A percentile compares a stretch with the other conserved stretches of the same genome.
These are phyloP conservation scores for Amborella trichopoda DNA, from an alignment of 164 flowering plant species.

Conservation along the genomic window DNA sequence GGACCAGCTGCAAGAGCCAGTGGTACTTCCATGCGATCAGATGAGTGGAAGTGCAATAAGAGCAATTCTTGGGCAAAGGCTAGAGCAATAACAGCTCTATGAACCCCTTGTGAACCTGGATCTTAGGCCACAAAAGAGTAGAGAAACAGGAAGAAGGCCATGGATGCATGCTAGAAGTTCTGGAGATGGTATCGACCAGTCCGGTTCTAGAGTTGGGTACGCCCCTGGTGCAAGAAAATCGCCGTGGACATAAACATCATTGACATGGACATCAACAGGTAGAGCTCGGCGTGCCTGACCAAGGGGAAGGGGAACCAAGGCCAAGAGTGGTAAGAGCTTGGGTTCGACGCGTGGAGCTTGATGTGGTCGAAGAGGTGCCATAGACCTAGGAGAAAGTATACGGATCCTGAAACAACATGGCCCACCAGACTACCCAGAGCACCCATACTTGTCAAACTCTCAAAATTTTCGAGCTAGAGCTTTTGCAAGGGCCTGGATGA, in stretches of 20 bases:
- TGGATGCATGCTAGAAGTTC: constrained; percentile 28
- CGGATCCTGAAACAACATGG: constrained; percentile 24
- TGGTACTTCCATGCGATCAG: constrained; percentile 55
- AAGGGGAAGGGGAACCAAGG: constrained; percentile 21
- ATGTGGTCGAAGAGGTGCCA: constrained; percentile 36
- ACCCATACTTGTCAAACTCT: too few species aligned
- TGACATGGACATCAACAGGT: constrained; percentile 15
- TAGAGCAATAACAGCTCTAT: constrained; percentile 29
- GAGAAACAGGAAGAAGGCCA: constrained; percentile 19
- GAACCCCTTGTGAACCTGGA: constrained; percentile 19
- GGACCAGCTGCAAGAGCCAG: constrained; percentile 27
- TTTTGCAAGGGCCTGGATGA: too few species aligned
- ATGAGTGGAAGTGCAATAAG: constrained; percentile 48
- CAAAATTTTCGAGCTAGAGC: too few species aligned
- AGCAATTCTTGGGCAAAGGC: constrained; percentile 62
- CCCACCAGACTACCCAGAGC: constrained; percentile 26
- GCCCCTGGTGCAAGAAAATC: constrained; percentile 19
- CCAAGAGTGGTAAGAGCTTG: constrained; percentile 11
- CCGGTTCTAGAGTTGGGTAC: constrained; percentile 21
- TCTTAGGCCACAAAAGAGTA: constrained; percentile 17
- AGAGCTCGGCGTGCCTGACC: constrained; percentile 21
- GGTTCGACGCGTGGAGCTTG: constrained; percentile 15
- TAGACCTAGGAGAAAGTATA: constrained; percentile 19
- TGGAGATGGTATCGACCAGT: constrained; percentile 30
- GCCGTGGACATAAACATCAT: constrained; percentile 18